Conservation (phyloP, 2,329 filamentous ascomycete genomes). For the Mycosphaerelloides madeirae region DNA sequence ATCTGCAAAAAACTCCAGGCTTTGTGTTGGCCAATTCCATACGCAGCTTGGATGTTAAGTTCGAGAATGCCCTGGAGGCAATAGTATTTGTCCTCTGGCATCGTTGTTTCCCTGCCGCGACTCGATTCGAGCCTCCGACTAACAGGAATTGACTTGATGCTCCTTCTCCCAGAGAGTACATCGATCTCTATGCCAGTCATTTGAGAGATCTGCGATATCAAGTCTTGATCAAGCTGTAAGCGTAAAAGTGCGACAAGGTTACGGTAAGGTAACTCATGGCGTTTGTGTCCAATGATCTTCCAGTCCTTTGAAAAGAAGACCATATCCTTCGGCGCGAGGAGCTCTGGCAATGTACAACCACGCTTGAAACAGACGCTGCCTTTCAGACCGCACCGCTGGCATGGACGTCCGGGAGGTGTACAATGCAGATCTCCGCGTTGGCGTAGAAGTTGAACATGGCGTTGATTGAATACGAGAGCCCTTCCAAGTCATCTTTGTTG, state of each 20-base stretch:
- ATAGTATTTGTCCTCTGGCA: slow-evolving; percentile 16
- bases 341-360: neutral
- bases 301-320: slow-evolving; percentile 7
- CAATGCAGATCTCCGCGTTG: slow-evolving; percentile 16
- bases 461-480: slow-evolving; percentile 11
- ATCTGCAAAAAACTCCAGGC: neutral
- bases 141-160: too few relatives aligned
- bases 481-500: slow-evolving; percentile 13
- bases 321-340: slow-evolving; percentile 8
- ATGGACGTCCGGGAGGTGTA: slow-evolving; percentile 12
- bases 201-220: slow-evolving; percentile 1
- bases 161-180: slow-evolving; percentile 1
- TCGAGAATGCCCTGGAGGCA: slow-evolving; percentile 15
- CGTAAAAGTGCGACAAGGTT: neutral
- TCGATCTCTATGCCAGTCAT: slow-evolving; percentile 11
- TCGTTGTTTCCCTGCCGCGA: slow-evolving; percentile 5
- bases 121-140: slow-evolving; percentile 3
- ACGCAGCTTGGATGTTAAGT: neutral
- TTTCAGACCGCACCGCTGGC: neutral
- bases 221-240: neutral
- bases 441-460: slow-evolving; percentile 13
- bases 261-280: neutral
- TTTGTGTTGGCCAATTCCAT: neutral
- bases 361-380: slow-evolving; percentile 4
- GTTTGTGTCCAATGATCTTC: slow-evolving; percentile 12